Evolutionary conservation across 257 asterid genomes (phyloP), one percentile per base, ranked within the genome.

Genomic region (Nicotiana undulata): DNA sequence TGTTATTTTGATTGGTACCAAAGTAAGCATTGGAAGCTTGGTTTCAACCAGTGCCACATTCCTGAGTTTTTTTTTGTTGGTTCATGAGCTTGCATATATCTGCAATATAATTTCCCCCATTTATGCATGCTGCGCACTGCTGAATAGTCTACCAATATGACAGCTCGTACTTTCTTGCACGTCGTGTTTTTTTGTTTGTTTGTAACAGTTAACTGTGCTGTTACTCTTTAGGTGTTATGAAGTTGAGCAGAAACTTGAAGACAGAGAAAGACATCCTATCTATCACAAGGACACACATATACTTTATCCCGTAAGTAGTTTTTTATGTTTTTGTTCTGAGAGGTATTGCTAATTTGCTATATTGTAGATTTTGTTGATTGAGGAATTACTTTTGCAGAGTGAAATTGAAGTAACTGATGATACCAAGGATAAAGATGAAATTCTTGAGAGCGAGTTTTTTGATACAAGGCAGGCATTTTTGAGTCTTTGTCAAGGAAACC

Each of bases 391-490:
- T 80, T 60, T 86, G 83, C 92, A 96, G 99, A 90, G 89, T 75
- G 95, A 92, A 66, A 87, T 90, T 44, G 81, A 88, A 67, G 89
- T 96, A 77, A 91, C 94, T 31, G 91, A 76, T 65, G 99, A 92
- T 74, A 94, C 99, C 34, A 91, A 90, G 87, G 99, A 96, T 82
- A 85, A 86, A 83, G 98, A 88, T 77, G 99, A 92, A 81, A 89
- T 87, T 85, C 95, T 96, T 8, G 99, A 92, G 88, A 96, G 99
- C 82, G 99, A 96, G 82, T 96, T 96, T 89, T 96, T 96, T 72
- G 99, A 96, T 90, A 96, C 99, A 26, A 94, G 99, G 81, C 99
- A 96, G 86, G 98, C 99, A 63, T 96, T 93, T 84, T 90, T 96
- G 59, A 96, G 97, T 79, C 97, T 96, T 61, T 96, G 98, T 87